Conservation (phyloP, 345 rosid species). For the Limnanthes douglasii region DNA sequence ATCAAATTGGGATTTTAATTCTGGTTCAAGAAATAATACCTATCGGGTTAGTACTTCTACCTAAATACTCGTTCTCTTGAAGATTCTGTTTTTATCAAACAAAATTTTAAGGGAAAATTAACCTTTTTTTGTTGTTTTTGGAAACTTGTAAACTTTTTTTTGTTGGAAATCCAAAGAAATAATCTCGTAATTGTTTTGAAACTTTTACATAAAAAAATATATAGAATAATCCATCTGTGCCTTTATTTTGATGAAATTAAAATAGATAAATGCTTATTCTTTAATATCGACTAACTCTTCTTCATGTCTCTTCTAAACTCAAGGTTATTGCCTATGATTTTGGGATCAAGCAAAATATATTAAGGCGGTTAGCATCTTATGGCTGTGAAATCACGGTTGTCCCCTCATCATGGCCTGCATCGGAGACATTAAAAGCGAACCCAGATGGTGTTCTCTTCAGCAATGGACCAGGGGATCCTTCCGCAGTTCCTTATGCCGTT, state of each 20-base stretch:
- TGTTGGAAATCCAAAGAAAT: too few relatives aligned
- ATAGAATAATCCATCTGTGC: too few relatives aligned
- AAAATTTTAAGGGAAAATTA: too few relatives aligned
- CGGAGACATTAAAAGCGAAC: slow-evolving; percentile 60
- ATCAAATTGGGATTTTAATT: slow-evolving; percentile 69
- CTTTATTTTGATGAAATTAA: too few relatives aligned
- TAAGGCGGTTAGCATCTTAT: slow-evolving; percentile 66
- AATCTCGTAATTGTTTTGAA: too few relatives aligned
- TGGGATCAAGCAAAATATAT: slow-evolving; percentile 88
- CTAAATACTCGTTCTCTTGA: not conserved
- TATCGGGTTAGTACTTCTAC: slow-evolving; percentile 38
- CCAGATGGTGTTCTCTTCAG: slow-evolving; percentile 97
- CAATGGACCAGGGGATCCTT: slow-evolving; percentile 98
- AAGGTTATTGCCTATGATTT: slow-evolving; percentile 87
- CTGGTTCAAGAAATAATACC: slow-evolving; percentile 17
- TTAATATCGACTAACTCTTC: slow-evolving; percentile 3
- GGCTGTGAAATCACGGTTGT: slow-evolving; percentile 86
- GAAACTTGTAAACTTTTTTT: too few relatives aligned
- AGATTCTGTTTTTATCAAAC: too few relatives aligned
- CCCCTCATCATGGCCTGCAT: slow-evolving; percentile 85
- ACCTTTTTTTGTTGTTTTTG: too few relatives aligned
- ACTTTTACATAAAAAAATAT: too few relatives aligned
- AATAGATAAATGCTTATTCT: slow-evolving; percentile 1
- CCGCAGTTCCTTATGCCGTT: slow-evolving; percentile 93
- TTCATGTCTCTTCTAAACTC: slow-evolving; percentile 5